Evolutionary conservation across 2,329 filamentous ascomycete species (phyloP), one percentile per base, ranked within the genome.

Genomic region (Pseudogymnoascus sp.): DNA sequence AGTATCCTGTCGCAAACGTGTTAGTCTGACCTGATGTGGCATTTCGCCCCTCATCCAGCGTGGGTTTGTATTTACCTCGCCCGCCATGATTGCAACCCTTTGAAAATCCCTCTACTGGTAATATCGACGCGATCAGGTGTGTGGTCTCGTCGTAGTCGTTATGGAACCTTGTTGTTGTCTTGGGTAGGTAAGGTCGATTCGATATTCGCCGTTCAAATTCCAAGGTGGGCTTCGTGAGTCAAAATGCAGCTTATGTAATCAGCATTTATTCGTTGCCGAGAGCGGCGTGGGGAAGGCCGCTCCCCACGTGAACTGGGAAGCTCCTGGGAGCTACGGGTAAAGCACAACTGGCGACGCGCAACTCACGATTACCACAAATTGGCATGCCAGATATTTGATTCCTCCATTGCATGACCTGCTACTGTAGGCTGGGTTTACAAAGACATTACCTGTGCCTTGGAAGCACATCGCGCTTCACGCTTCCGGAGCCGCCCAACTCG

Each of bases 81-180:
- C 80, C 70, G 79, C 79, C 80, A 83, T 83, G 76, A 76, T 80
- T 78, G 77, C 76, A 18, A 56, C 50, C 50, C 50, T 33, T 1
- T 56, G 5, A 56, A 56, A 56, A 56, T 56, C 5, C 50, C 50
- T 56, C 50, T 18, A 21, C 11, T 56, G 50, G 10, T 56, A 56
- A 56, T 56, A 56, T 33, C n/a, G 28, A 5, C n/a, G 50, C 28
- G 50, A 56, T 60, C 35, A 38, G 18, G 44, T 62, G 33, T 62
- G 50, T 33, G 28, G 50, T 56, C 50, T 56, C 50, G 50, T 56
- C 50, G 50, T 56, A 56, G 12, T 33, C 50, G 50, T 56, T 56
- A 56, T 56, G 28, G 50, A 33, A 18, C 50, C 50, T 12, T 16
- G 50, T 56, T 56, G 50, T 56, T 50, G 25, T 16, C 28, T 33